Base-by-base conservation (phyloP, 2,329 filamentous ascomycete species). In the Anisogramma anomala region DNA sequence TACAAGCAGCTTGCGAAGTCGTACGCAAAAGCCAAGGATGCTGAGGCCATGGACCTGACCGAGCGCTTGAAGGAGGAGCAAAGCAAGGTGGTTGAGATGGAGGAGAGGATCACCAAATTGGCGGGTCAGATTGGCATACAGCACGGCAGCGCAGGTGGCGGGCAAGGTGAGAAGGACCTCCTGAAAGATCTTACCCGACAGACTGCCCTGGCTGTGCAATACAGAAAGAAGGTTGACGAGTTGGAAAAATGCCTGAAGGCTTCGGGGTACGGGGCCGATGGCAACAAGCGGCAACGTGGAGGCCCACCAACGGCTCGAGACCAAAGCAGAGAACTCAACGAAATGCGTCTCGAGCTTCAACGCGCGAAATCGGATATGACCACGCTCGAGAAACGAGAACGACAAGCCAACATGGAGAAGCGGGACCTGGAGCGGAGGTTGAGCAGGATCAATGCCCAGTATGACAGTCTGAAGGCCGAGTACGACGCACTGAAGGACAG, bases 1-100 rank as follows among this genome's bases (percentile, higher is more conserved):
- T 88, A 87, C 66, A 85, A 87, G 64, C 76, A 84, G 55, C 67
- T 85, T 47, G 82, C 83, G 43, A 88, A 84, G 61, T 80, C 78
- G 41, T 88, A 81, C 54, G 84, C 84, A 32, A 79, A 80, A 56
- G 75, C 81, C 61, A 88, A 87, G 58, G 84, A 89, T 53, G 66
- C 69, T 14, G 79, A 87, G 57, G 79, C 80, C 17, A 70, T 74
- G 19, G 71, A 82, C 42, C 61, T 88, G 36, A 69, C 71, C 17
- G 72, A 77, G 45, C 74, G 77, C 51, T 68, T 89, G 26, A 72
- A 72, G 45, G 74, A 82, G 45, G 82, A 86, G 55, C 77, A 80
- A 49, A 68, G 72, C 47, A 81, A 73, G 53, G 75, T 81, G 19
- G 62, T 68, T 22, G 61, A 67, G 40, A 77, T 85, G 64, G 82